A percentile compares a stretch with the other conserved stretches of the same genome.
phyloP scores from a whole-genome alignment of 164 flowering plant genomes.

The Dillenia turbinata region DNA sequence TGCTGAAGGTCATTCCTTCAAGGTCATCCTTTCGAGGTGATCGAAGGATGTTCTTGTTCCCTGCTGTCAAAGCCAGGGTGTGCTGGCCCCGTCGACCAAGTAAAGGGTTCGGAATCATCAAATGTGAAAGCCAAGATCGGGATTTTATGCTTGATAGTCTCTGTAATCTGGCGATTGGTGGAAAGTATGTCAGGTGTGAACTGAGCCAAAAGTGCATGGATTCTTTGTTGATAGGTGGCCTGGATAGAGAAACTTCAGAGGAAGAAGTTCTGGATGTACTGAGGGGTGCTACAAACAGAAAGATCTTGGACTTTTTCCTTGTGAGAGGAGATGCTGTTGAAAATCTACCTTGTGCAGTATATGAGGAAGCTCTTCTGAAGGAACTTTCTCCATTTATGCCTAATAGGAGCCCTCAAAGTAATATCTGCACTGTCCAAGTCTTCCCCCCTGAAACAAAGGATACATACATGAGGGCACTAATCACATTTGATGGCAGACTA shows the following conservation, averaged over 20 bases:
- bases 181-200: constrained; percentile 36
- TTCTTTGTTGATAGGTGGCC: constrained; percentile 42
- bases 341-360: constrained; percentile 34
- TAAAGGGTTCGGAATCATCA: constrained; percentile 63
- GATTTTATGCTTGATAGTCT: constrained; percentile 37
- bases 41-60: constrained; percentile 42
- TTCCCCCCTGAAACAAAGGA: constrained; percentile 63
- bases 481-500: constrained; percentile 81
- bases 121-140: constrained; percentile 51
- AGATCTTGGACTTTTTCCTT: constrained; percentile 52
- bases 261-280: constrained; percentile 48
- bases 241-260: constrained; percentile 60
- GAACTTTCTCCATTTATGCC: constrained; percentile 78
- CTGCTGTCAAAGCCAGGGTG: constrained; percentile 69
- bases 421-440: constrained; percentile 58
- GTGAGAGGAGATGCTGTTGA: constrained; percentile 60
- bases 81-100: constrained; percentile 84
- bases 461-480: constrained; percentile 46
- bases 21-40: constrained; percentile 38
- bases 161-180: constrained; percentile 45
- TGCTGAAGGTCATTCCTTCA: constrained; percentile 48
- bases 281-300: constrained; percentile 41
- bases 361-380: constrained; percentile 74
- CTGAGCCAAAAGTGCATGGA: constrained; percentile 32
- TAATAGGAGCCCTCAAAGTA: constrained; percentile 27